Base-by-base conservation (phyloP, 441 rosid genomes). In the Melianthus villosus region DNA sequence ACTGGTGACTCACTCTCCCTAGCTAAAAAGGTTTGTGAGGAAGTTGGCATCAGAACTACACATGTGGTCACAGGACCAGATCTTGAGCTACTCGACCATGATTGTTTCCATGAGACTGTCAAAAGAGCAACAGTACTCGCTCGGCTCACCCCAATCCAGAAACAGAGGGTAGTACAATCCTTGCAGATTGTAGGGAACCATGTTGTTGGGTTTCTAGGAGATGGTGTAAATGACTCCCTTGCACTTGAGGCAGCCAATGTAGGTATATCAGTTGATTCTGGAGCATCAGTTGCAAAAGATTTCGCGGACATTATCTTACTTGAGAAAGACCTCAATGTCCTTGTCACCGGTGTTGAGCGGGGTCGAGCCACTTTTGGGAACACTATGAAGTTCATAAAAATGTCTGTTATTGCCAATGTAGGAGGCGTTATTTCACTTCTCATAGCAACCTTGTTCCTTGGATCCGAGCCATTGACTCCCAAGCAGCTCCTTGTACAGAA, bases 1-100 rank as follows among this genome's bases (percentile, higher is more conserved):
- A 79, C 89, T 0, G 83, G 89, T 5, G 89, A 79, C 31, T 75
- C 83, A n/a, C 67, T 65, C 29, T 61, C 80, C 13, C 67, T 75
- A 19, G 81, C 83, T 16, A 44, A 65, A 41, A 65, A 60, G 47
- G 68, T 79, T 23, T 79, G 89, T 55, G 45, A 69, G 43, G 82
- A 78, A 72, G 80, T 78, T 19, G 87, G 82, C 49, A 74, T 72
- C 62, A 65, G 72, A 60, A 75, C 80, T 26, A 53, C 60, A 23
- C 64, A 67, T 36, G 76, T 75, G 2, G 72, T 69, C 11, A 79
- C 89, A 2, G 89, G 89, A 51, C 83, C 83, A 16, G 81, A 72
- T 3, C 76, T 79, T 4, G 89, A 79, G 61, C 62, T 50, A 37
- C 73, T 79, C 27, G 48, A 43, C 62, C 74, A 72, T 28, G 80